Conservation (phyloP, 2,329 filamentous ascomycete genomes). For the Pseudogymnoascus sp. region DNA sequence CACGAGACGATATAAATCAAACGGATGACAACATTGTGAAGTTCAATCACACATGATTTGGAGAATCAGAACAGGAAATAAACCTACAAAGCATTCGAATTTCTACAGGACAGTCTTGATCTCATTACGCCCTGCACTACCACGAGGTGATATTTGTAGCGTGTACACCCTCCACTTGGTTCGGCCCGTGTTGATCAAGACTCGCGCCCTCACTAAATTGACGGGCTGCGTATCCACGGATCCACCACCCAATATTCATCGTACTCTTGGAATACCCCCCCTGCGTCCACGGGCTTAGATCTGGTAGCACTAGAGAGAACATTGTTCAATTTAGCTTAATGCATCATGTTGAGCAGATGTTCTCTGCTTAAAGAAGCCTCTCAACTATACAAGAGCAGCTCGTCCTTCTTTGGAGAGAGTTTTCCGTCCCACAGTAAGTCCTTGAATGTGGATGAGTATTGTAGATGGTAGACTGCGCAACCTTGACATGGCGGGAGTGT, state of each 20-base stretch:
- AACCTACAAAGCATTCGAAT: too few species aligned
- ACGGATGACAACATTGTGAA: too few species aligned
- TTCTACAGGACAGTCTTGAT: too few species aligned
- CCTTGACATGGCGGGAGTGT: neutral
- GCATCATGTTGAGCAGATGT: neutral
- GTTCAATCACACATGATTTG: too few species aligned
- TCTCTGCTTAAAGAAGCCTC: neutral
- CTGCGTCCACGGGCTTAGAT: neutral
- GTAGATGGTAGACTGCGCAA: neutral
- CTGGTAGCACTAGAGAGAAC: neutral
- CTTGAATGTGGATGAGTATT: neutral
- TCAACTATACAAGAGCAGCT: neutral
- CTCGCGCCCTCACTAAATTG: neutral
- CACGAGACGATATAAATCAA: too few species aligned
- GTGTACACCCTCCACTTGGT: neutral
- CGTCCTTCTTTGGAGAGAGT: neutral
- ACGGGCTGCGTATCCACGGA: too few species aligned
- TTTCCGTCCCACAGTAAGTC: neutral
- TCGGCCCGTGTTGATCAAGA: neutral
- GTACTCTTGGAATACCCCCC: neutral
- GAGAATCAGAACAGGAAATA: too few species aligned
- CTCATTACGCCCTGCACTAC: too few species aligned
- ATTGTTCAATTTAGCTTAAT: neutral
- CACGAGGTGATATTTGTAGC: too few species aligned
- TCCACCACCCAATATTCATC: too few species aligned